Conservation (phyloP, 2,329 filamentous ascomycete genomes). For the Annulohypoxylon truncatum region DNA sequence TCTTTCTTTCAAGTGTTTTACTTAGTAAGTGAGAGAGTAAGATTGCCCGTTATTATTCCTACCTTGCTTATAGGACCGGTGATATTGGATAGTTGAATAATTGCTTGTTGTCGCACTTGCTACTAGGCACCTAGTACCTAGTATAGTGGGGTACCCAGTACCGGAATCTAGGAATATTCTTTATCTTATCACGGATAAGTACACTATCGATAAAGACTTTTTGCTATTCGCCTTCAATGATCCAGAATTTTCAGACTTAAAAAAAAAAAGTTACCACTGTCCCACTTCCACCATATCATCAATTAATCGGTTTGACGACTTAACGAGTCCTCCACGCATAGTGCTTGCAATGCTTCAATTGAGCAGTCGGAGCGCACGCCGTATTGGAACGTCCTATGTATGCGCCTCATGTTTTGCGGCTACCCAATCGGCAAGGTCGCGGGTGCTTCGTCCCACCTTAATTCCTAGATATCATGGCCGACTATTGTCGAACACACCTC, state of each 20-base stretch:
- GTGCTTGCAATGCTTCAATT: constrained; percentile 52
- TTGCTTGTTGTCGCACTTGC: not conserved
- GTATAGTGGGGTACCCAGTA: too few species aligned
- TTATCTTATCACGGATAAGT: constrained; percentile 5
- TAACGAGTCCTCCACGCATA: constrained; percentile 19
- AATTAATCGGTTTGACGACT: not conserved
- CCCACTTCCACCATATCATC: not conserved
- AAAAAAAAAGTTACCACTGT: not conserved
- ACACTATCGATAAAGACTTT: constrained; percentile 30
- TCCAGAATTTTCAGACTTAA: constrained; percentile 20
- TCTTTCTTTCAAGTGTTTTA: not conserved
- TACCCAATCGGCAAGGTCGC: constrained; percentile 20
- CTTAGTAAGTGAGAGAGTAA: too few species aligned
- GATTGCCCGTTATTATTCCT: too few species aligned
- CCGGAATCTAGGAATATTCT: too few species aligned
- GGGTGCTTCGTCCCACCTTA: constrained; percentile 28
- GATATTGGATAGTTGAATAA: too few species aligned
- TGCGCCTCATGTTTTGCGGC: constrained; percentile 47
- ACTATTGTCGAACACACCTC: constrained; percentile 39
- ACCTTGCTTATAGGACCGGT: too few species aligned
- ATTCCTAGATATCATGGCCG: constrained; percentile 36
- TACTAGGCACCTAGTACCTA: not conserved
- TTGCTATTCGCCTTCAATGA: not conserved
- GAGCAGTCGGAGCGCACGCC: constrained; percentile 44
- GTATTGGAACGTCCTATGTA: constrained; percentile 46